phyloP scores from a whole-genome alignment of 2,329 filamentous ascomycete species.

The Ciborinia camelliae region DNA sequence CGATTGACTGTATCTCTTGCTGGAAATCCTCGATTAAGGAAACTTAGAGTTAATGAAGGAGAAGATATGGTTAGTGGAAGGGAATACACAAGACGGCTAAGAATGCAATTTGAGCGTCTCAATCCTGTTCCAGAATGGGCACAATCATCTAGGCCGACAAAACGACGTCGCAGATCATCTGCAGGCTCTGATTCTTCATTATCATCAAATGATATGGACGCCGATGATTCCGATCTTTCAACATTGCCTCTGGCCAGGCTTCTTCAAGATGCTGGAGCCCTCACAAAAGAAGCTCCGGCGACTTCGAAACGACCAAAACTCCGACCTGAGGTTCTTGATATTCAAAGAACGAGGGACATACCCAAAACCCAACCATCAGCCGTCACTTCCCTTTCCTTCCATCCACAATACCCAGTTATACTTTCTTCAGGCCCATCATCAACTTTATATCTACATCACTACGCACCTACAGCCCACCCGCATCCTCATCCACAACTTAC shows the following conservation, averaged over 20 bases:
- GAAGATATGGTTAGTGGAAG: conserved; percentile 85
- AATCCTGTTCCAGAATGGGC: conserved; percentile 62
- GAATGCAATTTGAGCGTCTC: conserved; percentile 67
- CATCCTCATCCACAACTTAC: conserved; percentile 86
- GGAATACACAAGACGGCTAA: conserved; percentile 78
- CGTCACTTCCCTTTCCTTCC: conserved; percentile 82
- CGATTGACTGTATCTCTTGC: conserved; percentile 79
- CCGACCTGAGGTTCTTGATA: conserved; percentile 83
- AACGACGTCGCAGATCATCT: conserved; percentile 51
- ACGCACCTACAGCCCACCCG: conserved; percentile 70
- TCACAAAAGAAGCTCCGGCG: conserved; percentile 49
- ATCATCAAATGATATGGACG: conserved; percentile 48
- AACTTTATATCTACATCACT: conserved; percentile 83
- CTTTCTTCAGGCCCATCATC: conserved; percentile 85
- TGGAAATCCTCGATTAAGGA: conserved; percentile 70
- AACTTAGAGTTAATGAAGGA: conserved; percentile 73
- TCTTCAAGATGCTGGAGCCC: conserved; percentile 68
- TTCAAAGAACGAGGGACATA: conserved; percentile 85
- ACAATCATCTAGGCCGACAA: conserved; percentile 48
- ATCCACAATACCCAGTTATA: conserved; percentile 82
- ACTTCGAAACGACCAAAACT: conserved; percentile 65
- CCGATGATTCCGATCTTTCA: conserved; percentile 57
- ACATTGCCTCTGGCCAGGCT: conserved; percentile 76
- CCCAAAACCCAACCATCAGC: conserved; percentile 73
- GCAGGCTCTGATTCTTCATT: conserved; percentile 41